These are phyloP conservation scores for Wickerhamiella kurtzmanii DNA, from an alignment of 805 yeast genomes.

Conservation along the genomic window DNA sequence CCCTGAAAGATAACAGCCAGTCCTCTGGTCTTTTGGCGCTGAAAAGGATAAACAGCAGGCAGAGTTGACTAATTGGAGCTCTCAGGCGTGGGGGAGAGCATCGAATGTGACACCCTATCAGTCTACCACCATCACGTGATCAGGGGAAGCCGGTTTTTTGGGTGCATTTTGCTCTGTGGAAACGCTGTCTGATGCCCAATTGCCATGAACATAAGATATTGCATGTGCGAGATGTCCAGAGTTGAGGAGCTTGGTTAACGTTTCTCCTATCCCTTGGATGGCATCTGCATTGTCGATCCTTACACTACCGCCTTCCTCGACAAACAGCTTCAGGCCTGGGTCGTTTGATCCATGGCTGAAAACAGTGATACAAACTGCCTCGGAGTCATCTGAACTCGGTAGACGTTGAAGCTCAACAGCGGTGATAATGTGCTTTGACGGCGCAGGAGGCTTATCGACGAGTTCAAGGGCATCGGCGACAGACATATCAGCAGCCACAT, in stretches of 20 bases:
- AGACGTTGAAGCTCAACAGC: slow-evolving; percentile 3
- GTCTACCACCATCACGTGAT: not conserved
- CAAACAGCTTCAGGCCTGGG: not conserved
- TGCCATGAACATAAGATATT: not conserved
- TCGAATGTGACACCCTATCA: not conserved
- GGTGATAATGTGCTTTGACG: slow-evolving; percentile 5
- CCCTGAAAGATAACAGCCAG: no score
- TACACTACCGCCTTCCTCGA: not conserved
- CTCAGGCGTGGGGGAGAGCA: no score
- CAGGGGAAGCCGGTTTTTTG: no score
- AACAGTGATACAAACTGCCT: not conserved
- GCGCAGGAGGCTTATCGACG: not conserved
- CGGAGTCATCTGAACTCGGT: not conserved
- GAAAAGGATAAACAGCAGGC: not conserved
- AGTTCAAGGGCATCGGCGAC: slow-evolving; percentile 19
- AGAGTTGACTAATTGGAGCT: not conserved
- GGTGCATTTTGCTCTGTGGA: no score
- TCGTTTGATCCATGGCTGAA: not conserved
- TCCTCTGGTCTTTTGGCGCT: not conserved
- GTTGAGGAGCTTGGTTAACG: not conserved
- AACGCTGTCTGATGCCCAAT: no score
- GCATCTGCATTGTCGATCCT: not conserved
- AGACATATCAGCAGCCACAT: slow-evolving; percentile 15
- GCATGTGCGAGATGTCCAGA: not conserved
- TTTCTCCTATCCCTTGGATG: not conserved